Percentiles rank a stretch among this genome's conserved stretches.
Evolutionary conservation across 225 moss, liverwort and hornwort genomes (phyloP).

Genomic region (Physcomitrium patens): DNA sequence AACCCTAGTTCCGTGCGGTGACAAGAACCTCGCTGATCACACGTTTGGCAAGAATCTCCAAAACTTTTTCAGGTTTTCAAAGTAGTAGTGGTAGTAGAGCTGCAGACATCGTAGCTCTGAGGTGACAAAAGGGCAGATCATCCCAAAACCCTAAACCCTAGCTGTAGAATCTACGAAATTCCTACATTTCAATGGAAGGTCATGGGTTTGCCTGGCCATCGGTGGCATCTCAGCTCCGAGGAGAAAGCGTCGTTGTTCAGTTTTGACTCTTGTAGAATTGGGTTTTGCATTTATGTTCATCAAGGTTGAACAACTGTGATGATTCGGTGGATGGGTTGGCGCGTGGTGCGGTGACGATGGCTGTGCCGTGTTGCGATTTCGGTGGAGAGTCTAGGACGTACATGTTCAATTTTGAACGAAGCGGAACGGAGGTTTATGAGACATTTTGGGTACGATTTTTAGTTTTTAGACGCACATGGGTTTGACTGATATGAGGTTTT

Average conservation of each 20-base stretch:
- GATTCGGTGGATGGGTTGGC: neutral
- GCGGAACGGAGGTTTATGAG: neutral
- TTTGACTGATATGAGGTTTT: neutral
- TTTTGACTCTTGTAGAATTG: neutral
- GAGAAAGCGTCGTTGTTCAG: neutral
- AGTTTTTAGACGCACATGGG: neutral
- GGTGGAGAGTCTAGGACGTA: neutral
- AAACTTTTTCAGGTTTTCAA: too few species aligned
- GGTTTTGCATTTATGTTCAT: neutral
- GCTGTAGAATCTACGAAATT: fast-evolving
- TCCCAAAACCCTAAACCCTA: too few species aligned
- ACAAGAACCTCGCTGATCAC: too few species aligned
- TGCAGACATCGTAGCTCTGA: too few species aligned
- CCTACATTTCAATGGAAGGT: neutral
- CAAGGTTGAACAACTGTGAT: neutral
- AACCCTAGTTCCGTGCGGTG: neutral
- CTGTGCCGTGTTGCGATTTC: neutral
- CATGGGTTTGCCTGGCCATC: neutral
- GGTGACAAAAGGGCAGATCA: too few species aligned
- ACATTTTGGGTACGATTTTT: neutral
- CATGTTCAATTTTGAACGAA: neutral
- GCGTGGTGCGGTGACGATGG: neutral
- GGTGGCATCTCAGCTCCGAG: neutral
- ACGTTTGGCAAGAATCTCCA: too few species aligned
- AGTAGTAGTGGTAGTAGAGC: too few species aligned